Evolutionary conservation across 768 basidiomycete species (phyloP), one percentile per base, ranked within the genome.

Genomic region (Serendipita indica): DNA sequence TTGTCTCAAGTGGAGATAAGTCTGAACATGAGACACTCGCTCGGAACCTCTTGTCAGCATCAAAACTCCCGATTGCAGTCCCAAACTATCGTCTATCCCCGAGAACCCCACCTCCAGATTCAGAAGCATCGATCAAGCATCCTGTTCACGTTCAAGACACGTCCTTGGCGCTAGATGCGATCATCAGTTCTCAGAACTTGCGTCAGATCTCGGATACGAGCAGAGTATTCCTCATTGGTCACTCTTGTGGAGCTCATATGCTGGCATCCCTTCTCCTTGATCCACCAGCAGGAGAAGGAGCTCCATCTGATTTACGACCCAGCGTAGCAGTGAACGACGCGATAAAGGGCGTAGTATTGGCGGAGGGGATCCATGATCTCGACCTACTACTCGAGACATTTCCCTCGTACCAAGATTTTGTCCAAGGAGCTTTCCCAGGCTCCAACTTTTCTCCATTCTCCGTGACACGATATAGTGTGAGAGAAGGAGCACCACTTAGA

Each of bases 191-290:
- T n/a, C 14, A 37, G 49, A 20, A 33, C 18, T 30, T 76, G 75
- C 57, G 73, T 77, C 64, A 68, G 73, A 2, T 61, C 64, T 3
- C 57, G 28, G 33, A 28, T 14, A 45, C 34, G 37, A 25, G 13
- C 25, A 32, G 33, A 28, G 67, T 58, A 22, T 76, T 78, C 69
- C 72, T 88, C 39, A 72, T 87, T 25, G 87, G 86, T 12, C 89
- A 90, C 69, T 88, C 86, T 69, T 87, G 85, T 70, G 75, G 83
- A 61, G 85, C 88, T 1, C 89, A 91, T 68, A 89, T 90, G 75
- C 71, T 89, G 10, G 69, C 78, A 39, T 78, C 81, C 60, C 78
- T 90, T 30, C 76, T 89, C 66, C 73, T 89, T 60, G 73, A 79
- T 65, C 75, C 78, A 0, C 70, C 73, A 2, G 57, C 66, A 0